Evolutionary conservation across 1,284 basidiomycete species (phyloP), one percentile per base, ranked within the genome.

Genomic region (Cryptococcus maquisensis): DNA sequence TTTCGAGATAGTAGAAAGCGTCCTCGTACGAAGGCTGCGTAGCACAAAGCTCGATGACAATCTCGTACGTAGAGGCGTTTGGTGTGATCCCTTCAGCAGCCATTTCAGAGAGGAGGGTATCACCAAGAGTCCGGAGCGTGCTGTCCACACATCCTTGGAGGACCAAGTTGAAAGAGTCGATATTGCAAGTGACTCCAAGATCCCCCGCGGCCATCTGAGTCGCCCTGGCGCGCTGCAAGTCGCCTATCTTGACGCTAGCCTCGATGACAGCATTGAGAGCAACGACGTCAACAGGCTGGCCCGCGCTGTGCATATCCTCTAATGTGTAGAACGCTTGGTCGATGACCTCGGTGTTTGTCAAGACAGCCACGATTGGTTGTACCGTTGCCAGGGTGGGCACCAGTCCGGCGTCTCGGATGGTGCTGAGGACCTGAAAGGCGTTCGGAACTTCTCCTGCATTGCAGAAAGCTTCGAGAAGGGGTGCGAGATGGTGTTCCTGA

Each of bases 1-100:
- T 86, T 69, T 92, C 89, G 32, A 93, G 81, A 71, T 88, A 90
- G 72, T 84, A 86, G 77, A 93, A 93, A 0, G 89, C 88, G 64
- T 90, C 86, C 67, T 92, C 89, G 72, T 90, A 93, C 3, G 77
- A 79, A 13, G 80, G 69, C 65, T 88, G 86, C 1, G 84, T 84
- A 20, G 90, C 79, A 66, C 83, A 86, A 3, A 92, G 80, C 15
- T 77, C 62, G 57, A 92, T 82, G 73, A 90, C 79, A 38, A 79
- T 77, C 61, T 84, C 82, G 72, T 85, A 90, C 4, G 84, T 88
- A 43, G 75, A 73, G 38, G 69, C 71, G 65, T 86, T 79, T 12
- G 85, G 83, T 46, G 77, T 72, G 55, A 89, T 65, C 15, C 52
- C 56, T 2, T 53, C 57, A 0, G 46, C 41, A 10, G 50, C 43